Evolutionary conservation across 2,329 filamentous ascomycete genomes (phyloP).

Genomic region (Dactylellina leptospora): DNA sequence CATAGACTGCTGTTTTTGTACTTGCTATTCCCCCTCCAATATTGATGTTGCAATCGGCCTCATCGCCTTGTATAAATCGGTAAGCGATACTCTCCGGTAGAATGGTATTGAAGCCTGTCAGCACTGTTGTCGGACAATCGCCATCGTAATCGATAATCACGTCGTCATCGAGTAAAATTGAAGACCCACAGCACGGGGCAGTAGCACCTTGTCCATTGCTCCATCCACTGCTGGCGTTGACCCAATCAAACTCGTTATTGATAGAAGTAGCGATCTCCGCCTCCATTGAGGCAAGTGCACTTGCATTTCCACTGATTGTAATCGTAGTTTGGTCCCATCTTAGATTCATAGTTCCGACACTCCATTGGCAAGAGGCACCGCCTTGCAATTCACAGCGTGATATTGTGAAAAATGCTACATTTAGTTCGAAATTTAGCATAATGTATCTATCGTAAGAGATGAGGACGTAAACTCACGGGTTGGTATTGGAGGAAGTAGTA

Average conservation of each 20-base stretch:
- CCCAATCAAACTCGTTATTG: constrained; percentile 9
- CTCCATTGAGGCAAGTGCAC: constrained; percentile 24
- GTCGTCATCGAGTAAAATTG: constrained; percentile 19
- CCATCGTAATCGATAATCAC: constrained; percentile 37
- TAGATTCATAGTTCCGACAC: constrained; percentile 33
- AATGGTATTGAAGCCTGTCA: constrained; percentile 33
- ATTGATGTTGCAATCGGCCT: constrained; percentile 35
- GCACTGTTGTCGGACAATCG: constrained; percentile 35
- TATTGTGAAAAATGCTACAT: constrained; percentile 41
- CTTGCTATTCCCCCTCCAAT: constrained; percentile 39
- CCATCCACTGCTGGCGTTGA: constrained; percentile 37
- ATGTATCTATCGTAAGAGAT: background rate
- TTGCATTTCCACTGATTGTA: constrained; percentile 41
- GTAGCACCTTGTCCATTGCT: background rate
- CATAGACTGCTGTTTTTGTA: constrained; percentile 36
- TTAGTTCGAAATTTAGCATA: background rate
- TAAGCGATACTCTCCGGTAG: constrained; percentile 21
- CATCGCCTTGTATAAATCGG: constrained; percentile 10
- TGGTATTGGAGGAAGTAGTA: constrained; percentile 28
- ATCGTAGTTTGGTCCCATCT: constrained; percentile 38
- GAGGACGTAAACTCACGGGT: constrained; percentile 15
- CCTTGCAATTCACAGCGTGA: constrained; percentile 12
- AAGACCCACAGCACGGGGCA: constrained; percentile 22
- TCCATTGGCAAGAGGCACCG: background rate
- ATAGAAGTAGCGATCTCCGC: constrained; percentile 16